Evolutionary conservation across 352 stramenopile genomes (phyloP), one percentile per base, ranked within the genome.

Genomic region (Phytophthora pinifolia): DNA sequence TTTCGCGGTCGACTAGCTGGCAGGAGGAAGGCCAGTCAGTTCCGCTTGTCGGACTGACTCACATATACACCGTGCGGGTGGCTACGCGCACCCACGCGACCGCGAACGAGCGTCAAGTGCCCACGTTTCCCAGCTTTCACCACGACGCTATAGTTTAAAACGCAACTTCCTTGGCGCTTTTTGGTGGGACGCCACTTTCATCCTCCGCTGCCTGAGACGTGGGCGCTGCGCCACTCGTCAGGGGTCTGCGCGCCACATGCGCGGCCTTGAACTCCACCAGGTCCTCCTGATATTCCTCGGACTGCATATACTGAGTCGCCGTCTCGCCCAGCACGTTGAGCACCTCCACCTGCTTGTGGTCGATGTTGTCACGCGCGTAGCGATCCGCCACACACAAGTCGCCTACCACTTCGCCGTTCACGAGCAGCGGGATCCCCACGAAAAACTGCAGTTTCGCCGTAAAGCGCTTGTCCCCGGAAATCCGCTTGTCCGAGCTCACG

Each of bases 241-340:
- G 65, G 10, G 54, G 50, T 58, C 30, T 65, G 25, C 62, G 62
- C 8, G 48, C 52, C 22, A 46, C 41, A 15, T 75, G 61, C 45
- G 70, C 53, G 22, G 78, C 59, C 56, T 88, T 88, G 62, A 88
- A 89, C 50, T 86, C 70, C 12, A 68, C 61, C 22, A 91, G 64
- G 32, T 94, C 85, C 50, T 88, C 79, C 33, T 85, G 73, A 51
- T 91, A 95, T 20, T 88, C 82, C 13, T 76, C 70, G 31, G 81
- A 92, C 41, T 85, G 82, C 86, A 95, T 95, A 75, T 95, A 95
- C 63, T 91, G 79, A 29, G 86, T 94, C 45, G 87, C 83, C 1
- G 86, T 94, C 70, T 92, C 83, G 22, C 82, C 86, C n/a, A 95
- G 70, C 15, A 95, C 83, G 43, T 87, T 90, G 25, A 95, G 69